phyloP scores from a whole-genome alignment of 2,329 filamentous ascomycete genomes.

The Rasamsonia emersonii region DNA sequence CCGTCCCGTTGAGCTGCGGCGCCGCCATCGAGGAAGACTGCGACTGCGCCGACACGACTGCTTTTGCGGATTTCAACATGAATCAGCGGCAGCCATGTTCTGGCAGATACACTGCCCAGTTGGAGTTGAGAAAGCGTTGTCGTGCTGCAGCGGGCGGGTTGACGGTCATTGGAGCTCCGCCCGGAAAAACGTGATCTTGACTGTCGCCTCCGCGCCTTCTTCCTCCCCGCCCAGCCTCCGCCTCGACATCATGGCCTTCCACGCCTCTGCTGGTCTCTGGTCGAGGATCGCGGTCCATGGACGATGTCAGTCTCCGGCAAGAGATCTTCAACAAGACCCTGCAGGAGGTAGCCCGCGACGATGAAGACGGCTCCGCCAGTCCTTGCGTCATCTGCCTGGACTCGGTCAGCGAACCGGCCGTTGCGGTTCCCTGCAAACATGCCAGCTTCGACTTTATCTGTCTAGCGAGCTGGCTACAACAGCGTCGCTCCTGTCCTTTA shows the following conservation, averaged over 20 bases:
- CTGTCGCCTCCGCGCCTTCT: slow-evolving; percentile 4
- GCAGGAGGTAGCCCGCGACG: slow-evolving; percentile 32
- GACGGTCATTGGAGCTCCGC: slow-evolving; percentile 1
- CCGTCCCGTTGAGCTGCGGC: slow-evolving; percentile 19
- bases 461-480: slow-evolving; percentile 70
- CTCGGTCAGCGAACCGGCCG: slow-evolving; percentile 59
- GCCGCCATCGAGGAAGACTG: slow-evolving; percentile 17
- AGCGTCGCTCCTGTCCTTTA: slow-evolving; percentile 65
- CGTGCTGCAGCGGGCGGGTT: slow-evolving; percentile 1
- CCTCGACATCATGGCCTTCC: background rate
- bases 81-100: slow-evolving; percentile 4
- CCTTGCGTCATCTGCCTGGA: slow-evolving; percentile 87
- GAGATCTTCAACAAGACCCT: slow-evolving; percentile 38
- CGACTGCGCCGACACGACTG: slow-evolving; percentile 23
- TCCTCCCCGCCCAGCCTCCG: background rate
- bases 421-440: slow-evolving; percentile 70
- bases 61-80: slow-evolving; percentile 28
- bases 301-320: slow-evolving; percentile 33
- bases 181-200: slow-evolving; percentile 14
- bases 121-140: too few relatives aligned
- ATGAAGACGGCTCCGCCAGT: slow-evolving; percentile 28
- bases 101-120: too few relatives aligned
- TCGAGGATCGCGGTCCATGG: too few relatives aligned
- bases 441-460: slow-evolving; percentile 77
- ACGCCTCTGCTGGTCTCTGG: background rate